Evolutionary conservation across 805 yeast genomes (phyloP), one percentile per base, ranked within the genome.

Genomic region (Candida koratica): DNA sequence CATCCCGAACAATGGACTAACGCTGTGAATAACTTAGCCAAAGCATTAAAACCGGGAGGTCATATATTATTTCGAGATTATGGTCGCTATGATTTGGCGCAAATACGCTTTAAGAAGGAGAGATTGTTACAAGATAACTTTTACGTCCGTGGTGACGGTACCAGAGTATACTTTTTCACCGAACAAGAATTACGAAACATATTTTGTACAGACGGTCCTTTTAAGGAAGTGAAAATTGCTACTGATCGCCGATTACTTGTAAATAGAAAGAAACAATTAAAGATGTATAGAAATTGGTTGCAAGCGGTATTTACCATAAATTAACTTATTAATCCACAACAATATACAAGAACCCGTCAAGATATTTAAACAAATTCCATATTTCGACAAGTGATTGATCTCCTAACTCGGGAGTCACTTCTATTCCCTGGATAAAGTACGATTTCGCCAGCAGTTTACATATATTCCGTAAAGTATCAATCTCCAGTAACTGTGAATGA

Each of bases 91-190:
- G 98, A 93, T 60, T 67, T 93, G 59, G 96, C 98, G 0, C 98
- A 93, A 56, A 82, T 93, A 37, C 65, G 98, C 49, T 88, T 90
- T 67, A 93, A 93, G 61, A 84, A 84, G 56, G 83, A 85, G 32
- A 75, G 97, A 49, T 61, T 86, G 17, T 58, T 93, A 37, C 96
- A 86, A 37, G 97, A 90, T 38, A 89, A 93, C 59, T 93, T 93
- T 54, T 93, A 93, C 60, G 87, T 89, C 25, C 77, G 98, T 52
- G 98, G 98, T 25, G 98, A 93, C 56, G 98, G 98, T 32, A 93
- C 98, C 0, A 71, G 98, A 48, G 98, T 93, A 9, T 93, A 93
- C 58, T 93, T 93, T 64, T 93, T 93, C 66, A 86, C 96, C 2
- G 97, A 90, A 55, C 95, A 90, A 41, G 96, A 93, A 61, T 60